These are phyloP conservation scores for Lizonia empirigonia DNA, from an alignment of 2,329 filamentous ascomycete genomes.

Conservation along the genomic window DNA sequence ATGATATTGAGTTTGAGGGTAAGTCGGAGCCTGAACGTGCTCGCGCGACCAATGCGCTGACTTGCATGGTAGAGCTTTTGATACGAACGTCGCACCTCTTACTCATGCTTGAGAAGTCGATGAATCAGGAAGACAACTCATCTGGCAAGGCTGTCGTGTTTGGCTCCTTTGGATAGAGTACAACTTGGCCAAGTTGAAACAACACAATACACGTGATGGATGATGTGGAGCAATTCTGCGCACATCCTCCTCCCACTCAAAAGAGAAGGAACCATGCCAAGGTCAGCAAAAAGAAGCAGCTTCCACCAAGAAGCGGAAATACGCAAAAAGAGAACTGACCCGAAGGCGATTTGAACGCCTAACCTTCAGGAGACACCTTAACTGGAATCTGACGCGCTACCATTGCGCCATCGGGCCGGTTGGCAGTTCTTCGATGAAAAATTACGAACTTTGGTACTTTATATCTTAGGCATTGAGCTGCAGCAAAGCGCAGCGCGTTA, in stretches of 20 bases:
- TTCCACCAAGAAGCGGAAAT: not conserved
- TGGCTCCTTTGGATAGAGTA: constrained; percentile 52
- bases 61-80: constrained; percentile 30
- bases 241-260: not conserved
- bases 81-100: constrained; percentile 42
- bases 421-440: constrained; percentile 20
- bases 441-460: not conserved
- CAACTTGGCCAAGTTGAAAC: constrained; percentile 6
- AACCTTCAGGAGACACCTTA: constrained; percentile 36
- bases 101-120: constrained; percentile 66
- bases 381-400: constrained; percentile 42
- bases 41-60: not conserved
- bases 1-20: constrained; percentile 76
- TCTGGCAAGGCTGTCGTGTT: constrained; percentile 72
- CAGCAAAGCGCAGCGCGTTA: not conserved
- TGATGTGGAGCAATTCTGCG: not conserved
- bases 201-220: not conserved
- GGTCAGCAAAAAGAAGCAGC: constrained; percentile 8
- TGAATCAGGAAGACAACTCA: constrained; percentile 63
- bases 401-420: constrained; percentile 36
- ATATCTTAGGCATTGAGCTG: not conserved
- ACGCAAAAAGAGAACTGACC: constrained; percentile 28
- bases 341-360: constrained; percentile 36
- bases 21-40: constrained; percentile 29
- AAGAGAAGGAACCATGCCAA: not conserved